Evolutionary conservation across 2,329 filamentous ascomycete species (phyloP).

Genomic region (Pseudogymnoascus sp.): DNA sequence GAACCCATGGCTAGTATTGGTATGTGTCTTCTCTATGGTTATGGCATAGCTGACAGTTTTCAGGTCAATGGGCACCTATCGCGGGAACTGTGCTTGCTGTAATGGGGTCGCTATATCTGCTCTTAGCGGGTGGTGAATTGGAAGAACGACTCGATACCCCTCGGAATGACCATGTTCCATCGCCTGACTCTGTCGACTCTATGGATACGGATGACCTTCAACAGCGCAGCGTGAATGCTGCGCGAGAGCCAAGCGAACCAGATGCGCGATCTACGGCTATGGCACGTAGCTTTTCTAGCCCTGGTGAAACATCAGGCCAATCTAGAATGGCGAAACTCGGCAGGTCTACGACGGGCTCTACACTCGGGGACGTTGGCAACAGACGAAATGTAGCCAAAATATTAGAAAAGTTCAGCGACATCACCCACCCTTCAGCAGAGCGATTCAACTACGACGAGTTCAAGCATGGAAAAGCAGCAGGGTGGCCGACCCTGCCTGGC

Average conservation of each 20-base stretch:
- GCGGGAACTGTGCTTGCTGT: conserved; percentile 49
- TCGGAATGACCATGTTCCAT: background rate
- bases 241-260: conserved; percentile 8
- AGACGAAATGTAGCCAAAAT: conserved; percentile 35
- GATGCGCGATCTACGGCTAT: conserved; percentile 2
- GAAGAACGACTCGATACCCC: conserved; percentile 6
- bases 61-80: conserved; percentile 52
- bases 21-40: conserved; percentile 27
- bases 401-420: conserved; percentile 39
- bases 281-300: conserved; percentile 11
- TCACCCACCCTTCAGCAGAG: conserved; percentile 33
- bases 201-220: background rate
- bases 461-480: conserved; percentile 35
- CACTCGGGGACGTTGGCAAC: conserved; percentile 20
- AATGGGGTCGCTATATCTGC: conserved; percentile 49
- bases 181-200: conserved; percentile 9
- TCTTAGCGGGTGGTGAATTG: conserved; percentile 26
- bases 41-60: conserved; percentile 20
- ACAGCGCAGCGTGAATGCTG: background rate
- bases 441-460: conserved; percentile 42
- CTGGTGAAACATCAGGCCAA: background rate
- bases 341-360: background rate
- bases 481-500: conserved; percentile 49
- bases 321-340: background rate
- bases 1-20: conserved; percentile 55